A percentile compares a stretch with the other conserved stretches of the same genome.
phyloP scores from a whole-genome alignment of 805 yeast genomes.

The Isabelozyma rhagii region DNA sequence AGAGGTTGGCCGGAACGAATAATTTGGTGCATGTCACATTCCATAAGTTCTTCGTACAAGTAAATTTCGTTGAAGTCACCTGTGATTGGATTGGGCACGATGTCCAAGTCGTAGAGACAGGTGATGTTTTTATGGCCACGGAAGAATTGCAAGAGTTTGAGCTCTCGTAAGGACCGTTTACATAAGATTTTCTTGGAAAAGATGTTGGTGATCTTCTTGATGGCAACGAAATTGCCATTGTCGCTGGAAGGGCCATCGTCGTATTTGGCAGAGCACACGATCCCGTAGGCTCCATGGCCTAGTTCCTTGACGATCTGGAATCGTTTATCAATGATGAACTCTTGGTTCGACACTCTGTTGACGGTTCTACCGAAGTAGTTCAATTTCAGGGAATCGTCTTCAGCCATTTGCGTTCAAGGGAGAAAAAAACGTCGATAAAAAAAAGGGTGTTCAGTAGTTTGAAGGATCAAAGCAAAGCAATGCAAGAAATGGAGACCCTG shows the following conservation, averaged over 20 bases:
- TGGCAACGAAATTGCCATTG: constrained; percentile 62
- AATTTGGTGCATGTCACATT: constrained; percentile 97
- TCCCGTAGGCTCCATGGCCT: constrained; percentile 98
- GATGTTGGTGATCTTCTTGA: constrained; percentile 92
- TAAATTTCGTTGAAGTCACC: constrained; percentile 87
- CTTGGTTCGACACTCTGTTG: constrained; percentile 63
- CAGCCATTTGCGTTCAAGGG: background rate
- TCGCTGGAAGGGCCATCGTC: constrained; percentile 56
- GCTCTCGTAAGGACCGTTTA: constrained; percentile 86
- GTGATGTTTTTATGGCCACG: constrained; percentile 96
- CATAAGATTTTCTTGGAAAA: constrained; percentile 88
- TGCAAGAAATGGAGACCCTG: too few species aligned
- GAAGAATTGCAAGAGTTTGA: constrained; percentile 86
- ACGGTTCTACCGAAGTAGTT: constrained; percentile 31
- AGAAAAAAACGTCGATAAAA: background rate
- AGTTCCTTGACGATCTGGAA: constrained; percentile 88
- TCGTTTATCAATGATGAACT: constrained; percentile 84
- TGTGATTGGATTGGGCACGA: constrained; percentile 61
- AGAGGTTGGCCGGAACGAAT: constrained; percentile 90
- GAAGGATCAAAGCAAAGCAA: too few species aligned
- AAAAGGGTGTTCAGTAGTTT: too few species aligned
- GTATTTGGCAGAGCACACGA: constrained; percentile 91
- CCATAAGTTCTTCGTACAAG: constrained; percentile 95
- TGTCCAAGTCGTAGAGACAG: constrained; percentile 90
- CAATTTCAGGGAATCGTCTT: background rate